Base-by-base conservation (phyloP, 2,329 filamentous ascomycete species). In the Trichoderma polysporum region DNA sequence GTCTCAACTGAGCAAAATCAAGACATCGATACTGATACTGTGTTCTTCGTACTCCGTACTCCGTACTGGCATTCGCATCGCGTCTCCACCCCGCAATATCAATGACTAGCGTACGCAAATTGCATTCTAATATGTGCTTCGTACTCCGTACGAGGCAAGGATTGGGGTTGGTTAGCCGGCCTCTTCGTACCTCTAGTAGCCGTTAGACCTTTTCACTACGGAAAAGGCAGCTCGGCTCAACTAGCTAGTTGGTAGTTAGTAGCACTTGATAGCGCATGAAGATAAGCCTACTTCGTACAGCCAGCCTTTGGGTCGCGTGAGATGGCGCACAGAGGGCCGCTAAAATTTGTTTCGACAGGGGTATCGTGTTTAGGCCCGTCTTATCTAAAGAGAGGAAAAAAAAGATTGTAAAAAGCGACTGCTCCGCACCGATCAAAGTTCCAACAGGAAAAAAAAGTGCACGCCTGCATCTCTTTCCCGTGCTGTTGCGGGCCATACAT, bases 11-110 rank as follows among this genome's bases (percentile, higher is more conserved):
- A 19, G 15, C 45, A 37, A 19, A 15, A 37, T 45, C 39, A 3
- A 52, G 59, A 49, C 27, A 60, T 8, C 19, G 17, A 25, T 41
- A 31, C n/a, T n/a, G n/a, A 27, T 12, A 37, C 35, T 22, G 47
- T 19, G 35, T 27, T 52, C n/a, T 19, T 49, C 41, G 59, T 62
- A 41, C 31, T 52, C n/a, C n/a, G 35, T 41, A 56, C 19, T 25
- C n/a, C n/a, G 4, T 45, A 19, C 17, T 31, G 27, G 19, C 15
- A 33, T 57, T 27, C 35, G 39, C 39, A 29, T 39, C 15, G 29
- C 9, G 29, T 62, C 59, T 17, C 53, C 62, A 57, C 62, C 62
- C 41, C 52, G 52, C 62, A 57, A 37, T 50, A 37, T 17, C 52
- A 50, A 37, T 49, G 39, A 65, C 31, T 29, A 49, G 50, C 22